A percentile compares a stretch with the other conserved stretches of the same genome.
These are phyloP conservation scores for Colletotrichum tanaceti DNA, from an alignment of 2,329 filamentous ascomycete species.

Conservation along the genomic window DNA sequence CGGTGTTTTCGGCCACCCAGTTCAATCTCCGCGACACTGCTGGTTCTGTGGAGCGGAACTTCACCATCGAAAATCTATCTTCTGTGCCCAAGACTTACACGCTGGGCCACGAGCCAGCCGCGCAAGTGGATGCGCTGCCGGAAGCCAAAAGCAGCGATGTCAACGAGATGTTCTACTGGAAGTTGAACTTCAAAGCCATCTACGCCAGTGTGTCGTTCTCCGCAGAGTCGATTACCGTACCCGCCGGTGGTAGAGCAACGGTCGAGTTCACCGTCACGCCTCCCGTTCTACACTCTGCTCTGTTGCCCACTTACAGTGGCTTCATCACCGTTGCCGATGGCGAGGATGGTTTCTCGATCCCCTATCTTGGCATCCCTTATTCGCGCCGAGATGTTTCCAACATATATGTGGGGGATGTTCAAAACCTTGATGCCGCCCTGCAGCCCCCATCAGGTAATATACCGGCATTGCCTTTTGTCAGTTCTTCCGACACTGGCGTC, in stretches of 20 bases:
- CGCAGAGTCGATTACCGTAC: conserved; percentile 15
- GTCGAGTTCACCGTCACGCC: conserved; percentile 11
- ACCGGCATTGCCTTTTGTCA: conserved; percentile 19
- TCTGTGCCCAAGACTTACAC: conserved; percentile 23
- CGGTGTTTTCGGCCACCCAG: conserved; percentile 23
- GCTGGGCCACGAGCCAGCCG: conserved; percentile 24
- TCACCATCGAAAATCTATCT: conserved; percentile 32
- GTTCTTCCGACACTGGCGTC: conserved; percentile 14
- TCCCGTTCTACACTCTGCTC: conserved; percentile 12
- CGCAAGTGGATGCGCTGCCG: conserved; percentile 22
- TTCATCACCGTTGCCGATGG: conserved; percentile 25
- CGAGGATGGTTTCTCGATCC: conserved; percentile 8
- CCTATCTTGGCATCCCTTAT: conserved; percentile 29
- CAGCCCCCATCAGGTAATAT: conserved; percentile 9
- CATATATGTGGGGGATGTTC: conserved; percentile 20
- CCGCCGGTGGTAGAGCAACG: conserved; percentile 16
- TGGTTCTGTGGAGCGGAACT: conserved; percentile 5
- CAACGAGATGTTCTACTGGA: conserved; percentile 35
- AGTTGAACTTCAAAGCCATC: conserved; percentile 14
- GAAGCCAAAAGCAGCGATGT: conserved; percentile 6
- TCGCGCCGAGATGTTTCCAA: conserved; percentile 1
- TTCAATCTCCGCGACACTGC: conserved; percentile 28
- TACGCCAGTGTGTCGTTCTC: conserved; percentile 21
- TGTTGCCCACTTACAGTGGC: conserved; percentile 29
- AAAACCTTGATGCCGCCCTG: background rate